Evolutionary conservation across 495 filamentous ascomycete genomes (phyloP).

Genomic region (Hamigera avellanea): DNA sequence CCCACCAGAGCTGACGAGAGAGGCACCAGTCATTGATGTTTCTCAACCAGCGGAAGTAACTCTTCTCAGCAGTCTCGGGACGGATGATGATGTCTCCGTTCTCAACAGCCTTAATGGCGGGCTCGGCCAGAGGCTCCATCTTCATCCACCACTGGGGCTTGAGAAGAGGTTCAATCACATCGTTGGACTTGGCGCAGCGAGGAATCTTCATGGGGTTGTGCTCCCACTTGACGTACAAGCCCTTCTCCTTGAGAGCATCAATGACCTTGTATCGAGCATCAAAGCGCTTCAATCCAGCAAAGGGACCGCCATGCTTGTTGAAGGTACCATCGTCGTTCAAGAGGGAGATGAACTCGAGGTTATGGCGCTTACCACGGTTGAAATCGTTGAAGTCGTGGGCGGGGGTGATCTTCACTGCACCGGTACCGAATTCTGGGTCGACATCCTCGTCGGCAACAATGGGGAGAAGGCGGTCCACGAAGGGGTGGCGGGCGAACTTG

Average conservation of each 20-base stretch:
- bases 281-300: constrained; percentile 61
- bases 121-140: constrained; percentile 47
- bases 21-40: constrained; percentile 76
- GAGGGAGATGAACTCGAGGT: constrained; percentile 39
- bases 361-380: constrained; percentile 55
- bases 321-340: constrained; percentile 52
- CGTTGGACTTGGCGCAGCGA: constrained; percentile 59
- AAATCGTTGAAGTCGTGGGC: constrained; percentile 75
- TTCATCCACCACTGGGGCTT: constrained; percentile 75
- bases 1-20: constrained; percentile 78
- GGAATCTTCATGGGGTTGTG: constrained; percentile 74
- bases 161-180: constrained; percentile 69
- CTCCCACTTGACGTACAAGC: constrained; percentile 66
- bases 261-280: constrained; percentile 63
- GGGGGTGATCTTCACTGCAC: constrained; percentile 70
- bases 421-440: constrained; percentile 65
- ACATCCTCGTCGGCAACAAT: constrained; percentile 64
- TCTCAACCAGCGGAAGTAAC: constrained; percentile 61
- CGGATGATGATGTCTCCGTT: constrained; percentile 58
- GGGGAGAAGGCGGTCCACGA: constrained; percentile 52
- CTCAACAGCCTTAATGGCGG: constrained; percentile 55
- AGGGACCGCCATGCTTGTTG: constrained; percentile 50
- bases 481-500: constrained; percentile 59
- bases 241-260: constrained; percentile 55
- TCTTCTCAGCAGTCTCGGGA: constrained; percentile 59